Evolutionary conservation across 73 alveolate genomes (phyloP), one percentile per base, ranked within the genome.

Genomic region (Paramecium caudatum): DNA sequence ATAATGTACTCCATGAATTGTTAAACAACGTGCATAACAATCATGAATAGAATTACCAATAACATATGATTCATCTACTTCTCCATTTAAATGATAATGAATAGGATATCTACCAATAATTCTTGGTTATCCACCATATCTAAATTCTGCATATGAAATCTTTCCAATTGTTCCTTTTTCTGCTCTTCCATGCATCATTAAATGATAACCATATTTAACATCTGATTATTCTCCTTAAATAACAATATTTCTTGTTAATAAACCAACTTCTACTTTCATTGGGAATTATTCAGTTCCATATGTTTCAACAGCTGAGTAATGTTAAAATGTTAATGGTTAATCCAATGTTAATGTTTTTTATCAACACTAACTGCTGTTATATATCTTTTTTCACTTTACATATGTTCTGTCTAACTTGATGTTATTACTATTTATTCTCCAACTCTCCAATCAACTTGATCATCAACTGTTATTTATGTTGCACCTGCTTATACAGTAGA

Each of bases 241-340:
- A 70, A 78, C 85, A 12, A 96, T 69, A 90, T 96, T 96, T 85
- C 99, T 92, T 1, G 98, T 83, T 33, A 95, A 49, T 5, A 91
- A 90, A 15, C 97, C 99, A 13, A 95, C 99, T 92, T 96, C 99
- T 8, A 97, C 96, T 61, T 96, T 91, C 96, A 96, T 93, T 3
- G 68, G 63, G 47, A 90, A 95, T 30, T 70, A 19, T 1, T 93
- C 88, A 1, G 93, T 92, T 13, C 68, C 32, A 43, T 55, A 90
- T 12, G 70, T 41, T 86, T 86, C 93, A 63, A 23, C 47, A 7
- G 49, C 87, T 41, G 78, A 33, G 25, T 39, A 74, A 39, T 80
- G 90, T 46, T 88, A 25, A 16, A 17, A 47, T 0, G 41, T 39
- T 12, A 48, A 49, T 16, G 95, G 90, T 34, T 80, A 34, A 37